A percentile compares a stretch with the other conserved stretches of the same genome.
Evolutionary conservation across 768 basidiomycete species (phyloP).

Genomic region (Zangia roseola): DNA sequence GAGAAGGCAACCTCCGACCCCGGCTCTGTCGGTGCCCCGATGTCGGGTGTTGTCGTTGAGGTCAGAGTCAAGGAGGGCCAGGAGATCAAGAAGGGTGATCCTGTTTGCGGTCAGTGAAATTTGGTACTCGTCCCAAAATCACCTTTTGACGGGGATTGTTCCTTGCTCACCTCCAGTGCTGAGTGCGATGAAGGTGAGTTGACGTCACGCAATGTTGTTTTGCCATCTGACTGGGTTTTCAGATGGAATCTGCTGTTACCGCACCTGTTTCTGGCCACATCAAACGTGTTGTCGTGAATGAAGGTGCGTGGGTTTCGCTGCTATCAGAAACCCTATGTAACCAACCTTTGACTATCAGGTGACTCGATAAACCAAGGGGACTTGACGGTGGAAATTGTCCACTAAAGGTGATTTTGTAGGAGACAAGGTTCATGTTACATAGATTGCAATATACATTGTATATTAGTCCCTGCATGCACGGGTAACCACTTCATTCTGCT

Average conservation of each 20-base stretch:
- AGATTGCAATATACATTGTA: conserved; percentile 17
- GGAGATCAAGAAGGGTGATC: conserved; percentile 98
- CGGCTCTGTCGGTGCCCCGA: conserved; percentile 95
- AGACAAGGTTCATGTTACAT: conserved; percentile 12
- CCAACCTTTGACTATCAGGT: conserved; percentile 41
- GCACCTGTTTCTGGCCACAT: conserved; percentile 96
- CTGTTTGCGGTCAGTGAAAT: conserved; percentile 72
- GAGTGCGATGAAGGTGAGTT: conserved; percentile 92
- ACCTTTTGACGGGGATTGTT: conserved; percentile 14
- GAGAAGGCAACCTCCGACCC: conserved; percentile 94
- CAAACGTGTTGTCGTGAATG: conserved; percentile 87
- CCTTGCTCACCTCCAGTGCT: conserved; percentile 52
- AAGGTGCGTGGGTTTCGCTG: conserved; percentile 50
- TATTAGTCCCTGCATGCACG: conserved; percentile 14
- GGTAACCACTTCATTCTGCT: conserved; percentile 2
- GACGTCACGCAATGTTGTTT: background rate
- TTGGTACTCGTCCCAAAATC: conserved; percentile 17
- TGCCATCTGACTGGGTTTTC: conserved; percentile 22
- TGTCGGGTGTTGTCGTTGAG: conserved; percentile 98
- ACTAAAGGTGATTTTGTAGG: conserved; percentile 37
- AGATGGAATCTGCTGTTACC: conserved; percentile 98
- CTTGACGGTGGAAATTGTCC: conserved; percentile 84
- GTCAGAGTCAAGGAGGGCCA: conserved; percentile 97
- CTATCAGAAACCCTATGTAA: conserved; percentile 1
- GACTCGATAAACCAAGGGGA: conserved; percentile 97